Conservation (phyloP, 2,329 filamentous ascomycete species). For the Verticillium klebahnii region DNA sequence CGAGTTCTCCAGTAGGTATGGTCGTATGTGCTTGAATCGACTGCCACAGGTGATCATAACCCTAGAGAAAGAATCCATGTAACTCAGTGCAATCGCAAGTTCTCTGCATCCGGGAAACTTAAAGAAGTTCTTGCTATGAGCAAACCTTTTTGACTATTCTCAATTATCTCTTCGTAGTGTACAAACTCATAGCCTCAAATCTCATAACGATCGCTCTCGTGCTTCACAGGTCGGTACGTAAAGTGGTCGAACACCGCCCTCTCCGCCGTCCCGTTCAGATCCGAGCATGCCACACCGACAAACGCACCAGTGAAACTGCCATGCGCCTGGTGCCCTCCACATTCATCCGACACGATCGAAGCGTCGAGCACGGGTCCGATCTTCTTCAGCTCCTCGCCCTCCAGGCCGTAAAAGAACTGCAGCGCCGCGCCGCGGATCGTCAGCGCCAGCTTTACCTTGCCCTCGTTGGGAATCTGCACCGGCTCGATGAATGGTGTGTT, state of each 20-base stretch:
- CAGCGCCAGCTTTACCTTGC: conserved; percentile 48
- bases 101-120: too few species aligned
- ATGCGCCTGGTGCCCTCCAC: conserved; percentile 55
- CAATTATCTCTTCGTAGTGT: too few species aligned
- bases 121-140: too few species aligned
- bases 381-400: conserved; percentile 36
- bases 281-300: conserved; percentile 51
- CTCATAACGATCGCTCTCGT: conserved; percentile 43
- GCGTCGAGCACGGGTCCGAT: conserved; percentile 55
- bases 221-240: conserved; percentile 41
- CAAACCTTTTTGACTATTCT: too few species aligned
- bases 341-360: conserved; percentile 57
- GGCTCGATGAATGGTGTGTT: conserved; percentile 34
- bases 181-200: neutral
- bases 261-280: conserved; percentile 45
- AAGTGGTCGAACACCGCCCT: conserved; percentile 48
- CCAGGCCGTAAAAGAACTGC: conserved; percentile 54
- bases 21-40: too few species aligned
- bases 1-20: too few species aligned
- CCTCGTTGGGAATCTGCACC: conserved; percentile 46
- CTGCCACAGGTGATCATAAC: too few species aligned
- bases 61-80: too few species aligned
- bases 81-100: too few species aligned
- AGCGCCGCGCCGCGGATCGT: conserved; percentile 45
- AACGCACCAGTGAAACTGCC: conserved; percentile 62